Evolutionary conservation across 2,329 filamentous ascomycete genomes (phyloP), one percentile per base, ranked within the genome.

Genomic region (Penicillium sp.): DNA sequence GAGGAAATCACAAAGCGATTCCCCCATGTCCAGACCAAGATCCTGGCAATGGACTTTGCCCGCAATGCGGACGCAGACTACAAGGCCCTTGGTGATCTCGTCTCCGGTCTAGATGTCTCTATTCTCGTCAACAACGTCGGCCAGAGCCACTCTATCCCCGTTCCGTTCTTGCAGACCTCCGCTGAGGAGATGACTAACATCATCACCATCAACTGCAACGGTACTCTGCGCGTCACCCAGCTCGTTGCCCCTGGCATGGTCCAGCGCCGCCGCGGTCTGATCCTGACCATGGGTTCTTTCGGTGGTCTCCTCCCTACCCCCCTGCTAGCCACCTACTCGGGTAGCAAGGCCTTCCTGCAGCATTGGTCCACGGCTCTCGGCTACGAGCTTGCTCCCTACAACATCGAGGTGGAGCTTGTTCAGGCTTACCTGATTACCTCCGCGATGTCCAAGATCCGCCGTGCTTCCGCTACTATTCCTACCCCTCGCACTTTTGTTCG

Each of bases 101-200:
- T 97, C 55, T 79, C 87, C 22, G 89, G 85, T 8, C 86, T 96
- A 42, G 93, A 97, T 68, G 82, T 99, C 28, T 89, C 89, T 49
- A 90, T 99, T 64, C 82, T 99, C 66, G 85, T 99, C 83, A 99
- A 99, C 85, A 99, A 99, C 73, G 95, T 99, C 58, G 95, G 95
- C 67, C 89, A 93, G 78, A 96, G 91, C 79, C 95, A 99, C 83
- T 90, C 85, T 78, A 97, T 98, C 59, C 95, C 95, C 1, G 92
- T 96, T 0, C 86, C 93, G 0, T 99, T 99, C 81, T 82, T 90
- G 54, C 86, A 92, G 72, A 98, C 94, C 0, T 80, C 88, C 13
- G 85, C 88, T 73, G 83, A 90, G 62, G 95, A 98, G 81, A 87
- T 99, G 74, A 85, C 89, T 72, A 88, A 91, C 75, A 99, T 99